Percentiles rank a stretch among this genome's conserved stretches.
These are phyloP conservation scores for Ceratobasidium sp. DNA, from an alignment of 1,284 basidiomycete genomes.

Conservation along the genomic window DNA sequence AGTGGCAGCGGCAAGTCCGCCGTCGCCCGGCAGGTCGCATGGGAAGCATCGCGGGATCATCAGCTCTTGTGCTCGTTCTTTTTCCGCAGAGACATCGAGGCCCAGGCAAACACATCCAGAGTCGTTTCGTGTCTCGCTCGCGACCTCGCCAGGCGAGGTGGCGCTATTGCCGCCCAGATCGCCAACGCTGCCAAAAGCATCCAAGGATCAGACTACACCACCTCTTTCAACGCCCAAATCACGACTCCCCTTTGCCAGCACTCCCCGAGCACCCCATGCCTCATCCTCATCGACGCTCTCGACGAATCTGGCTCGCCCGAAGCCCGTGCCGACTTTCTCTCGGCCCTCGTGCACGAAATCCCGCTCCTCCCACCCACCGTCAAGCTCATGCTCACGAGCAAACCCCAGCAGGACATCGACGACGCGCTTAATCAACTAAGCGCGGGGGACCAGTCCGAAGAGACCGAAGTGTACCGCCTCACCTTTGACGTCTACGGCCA, in stretches of 20 bases:
- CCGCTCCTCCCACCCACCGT: constrained; percentile 12
- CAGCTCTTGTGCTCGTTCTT: constrained; percentile 36
- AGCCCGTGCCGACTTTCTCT: constrained; percentile 17
- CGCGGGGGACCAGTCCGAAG: too few relatives aligned
- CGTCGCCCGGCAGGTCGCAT: constrained; percentile 26
- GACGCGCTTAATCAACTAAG: constrained; percentile 3
- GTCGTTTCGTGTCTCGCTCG: constrained; percentile 11
- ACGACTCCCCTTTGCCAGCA: background rate
- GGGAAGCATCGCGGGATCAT: background rate
- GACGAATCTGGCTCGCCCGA: constrained; percentile 17
- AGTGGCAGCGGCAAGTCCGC: constrained; percentile 40
- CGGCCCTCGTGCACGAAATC: constrained; percentile 8
- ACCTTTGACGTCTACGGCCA: constrained; percentile 38
- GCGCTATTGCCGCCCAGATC: constrained; percentile 9
- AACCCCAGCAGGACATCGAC: constrained; percentile 34
- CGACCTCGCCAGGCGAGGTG: background rate
- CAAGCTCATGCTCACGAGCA: constrained; percentile 33
- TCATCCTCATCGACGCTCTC: constrained; percentile 28
- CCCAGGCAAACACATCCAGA: background rate
- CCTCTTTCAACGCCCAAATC: background rate
- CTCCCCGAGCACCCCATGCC: background rate
- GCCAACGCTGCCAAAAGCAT: background rate
- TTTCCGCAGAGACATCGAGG: constrained; percentile 25
- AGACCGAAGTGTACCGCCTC: too few relatives aligned
- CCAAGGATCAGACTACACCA: too few relatives aligned